A percentile compares a stretch with the other conserved stretches of the same genome.
Conservation (phyloP, 352 stramenopile genomes). For the Pythium scleroteichum region DNA sequence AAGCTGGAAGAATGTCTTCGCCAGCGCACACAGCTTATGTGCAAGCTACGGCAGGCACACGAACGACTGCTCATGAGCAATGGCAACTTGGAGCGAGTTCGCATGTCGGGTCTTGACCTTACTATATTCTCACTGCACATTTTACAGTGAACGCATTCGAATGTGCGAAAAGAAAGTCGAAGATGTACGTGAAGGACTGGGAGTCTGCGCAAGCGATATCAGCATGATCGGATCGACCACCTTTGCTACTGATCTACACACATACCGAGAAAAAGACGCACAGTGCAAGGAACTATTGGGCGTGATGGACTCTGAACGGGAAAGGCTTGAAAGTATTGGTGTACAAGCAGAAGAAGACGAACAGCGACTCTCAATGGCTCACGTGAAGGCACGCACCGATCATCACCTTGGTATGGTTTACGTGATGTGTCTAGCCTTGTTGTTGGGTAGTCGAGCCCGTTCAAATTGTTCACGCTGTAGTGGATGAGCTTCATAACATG, state of each 20-base stretch:
- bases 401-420: background rate
- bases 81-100: conserved; percentile 26
- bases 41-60: conserved; percentile 33
- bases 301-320: conserved; percentile 1
- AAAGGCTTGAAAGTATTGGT: background rate
- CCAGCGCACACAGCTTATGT: conserved; percentile 40
- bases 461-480: too few species aligned
- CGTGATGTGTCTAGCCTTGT: background rate
- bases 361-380: too few species aligned
- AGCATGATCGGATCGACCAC: background rate
- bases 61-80: conserved; percentile 47
- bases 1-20: conserved; percentile 38
- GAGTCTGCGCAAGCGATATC: background rate
- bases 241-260: background rate
- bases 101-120: background rate
- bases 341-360: too few species aligned
- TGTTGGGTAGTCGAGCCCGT: background rate
- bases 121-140: background rate
- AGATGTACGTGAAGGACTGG: background rate
- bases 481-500: conserved; percentile 5
- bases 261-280: background rate
- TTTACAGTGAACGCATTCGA: conserved; percentile 7
- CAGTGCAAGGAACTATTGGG: conserved; percentile 6
- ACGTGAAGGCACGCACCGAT: too few species aligned
- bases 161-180: conserved; percentile 4